Base-by-base conservation (phyloP, 2,329 filamentous ascomycete species). In the Fusarium aywerte region DNA sequence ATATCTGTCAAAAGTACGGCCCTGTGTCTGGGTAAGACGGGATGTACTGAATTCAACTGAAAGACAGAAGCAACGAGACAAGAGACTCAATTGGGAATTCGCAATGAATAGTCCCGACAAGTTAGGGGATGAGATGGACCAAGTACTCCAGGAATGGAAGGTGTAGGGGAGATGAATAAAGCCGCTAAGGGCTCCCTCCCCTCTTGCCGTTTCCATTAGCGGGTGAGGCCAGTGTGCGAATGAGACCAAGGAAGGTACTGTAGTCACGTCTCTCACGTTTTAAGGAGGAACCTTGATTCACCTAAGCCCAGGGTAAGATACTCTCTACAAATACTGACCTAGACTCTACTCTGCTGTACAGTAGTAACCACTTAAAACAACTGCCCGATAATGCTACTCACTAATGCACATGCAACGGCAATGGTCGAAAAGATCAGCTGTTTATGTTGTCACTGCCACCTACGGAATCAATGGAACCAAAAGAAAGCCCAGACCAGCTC, bases 111-210 rank as follows among this genome's bases (percentile, higher is more conserved):
- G n/a, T 53, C 39, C 44, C 33, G 51, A 52, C 33, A 67, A 43
- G 20, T 66, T 66, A 29, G 57, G 20, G 44, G 29, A 47, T 18
- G 15, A 36, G 51, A 54, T 62, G 52, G 52, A 13, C 7, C 36
- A 54, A 63, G 57, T 43, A 59, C 51, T 48, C 62, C 49, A 29
- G 62, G 58, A 56, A 56, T 40, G 66, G 62, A 53, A 67, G 56
- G 35, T 40, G 47, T 40, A 50, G 65, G 51, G 59, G 64, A 73
- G 67, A 71, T 69, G 67, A 52, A 66, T 56, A 44, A 48, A 60
- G 67, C 59, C 71, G 62, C 71, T 71, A 72, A 69, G 58, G 60
- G 47, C 47, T 68, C 50, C 65, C 52, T 32, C 27, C 16, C 40
- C 44, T 68, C 54, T 66, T 64, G 58, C 59, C 50, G 49, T 52